Base-by-base conservation (phyloP, 2,329 filamentous ascomycete species). In the Epichloe coenophiala region DNA sequence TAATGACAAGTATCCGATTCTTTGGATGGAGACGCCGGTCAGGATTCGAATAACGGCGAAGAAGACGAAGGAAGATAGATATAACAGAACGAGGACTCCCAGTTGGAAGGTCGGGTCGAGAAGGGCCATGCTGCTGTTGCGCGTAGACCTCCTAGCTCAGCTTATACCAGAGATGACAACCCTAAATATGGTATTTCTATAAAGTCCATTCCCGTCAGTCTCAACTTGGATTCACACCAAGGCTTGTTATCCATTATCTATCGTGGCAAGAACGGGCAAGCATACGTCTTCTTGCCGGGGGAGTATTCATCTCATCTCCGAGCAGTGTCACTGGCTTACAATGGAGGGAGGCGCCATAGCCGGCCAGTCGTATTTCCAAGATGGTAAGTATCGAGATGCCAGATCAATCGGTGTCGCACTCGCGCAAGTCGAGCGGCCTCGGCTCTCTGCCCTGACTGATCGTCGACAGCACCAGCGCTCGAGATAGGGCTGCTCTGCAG, bases 1-100 rank as follows among this genome's bases (percentile, higher is more conserved):
- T 58, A 98, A 75, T 37, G 93, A 95, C 58, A 94, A 83, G 66
- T 94, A 95, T 55, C 93, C 93, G 59, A 98, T 80, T 58, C 93
- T 82, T 69, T 98, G 94, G 57, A 98, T 95, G 5, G 93, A 98
- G 51, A 98, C 75, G 54, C 93, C 93, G 37, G 91, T 97, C 55
- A 91, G 75, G 59, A 97, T 90, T 58, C 93, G 88, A 56, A 98
- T 71, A 59, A 97, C 78, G 61, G 93, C 93, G 67, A 98, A 95
- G 53, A 96, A 68, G 54, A 98, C 83, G 64, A 98, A 98, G 55
- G 91, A 89, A 55, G 82, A 85, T 43, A 98, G 78, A 71, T 97
- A 98, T 55, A 88, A 72, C 56, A 97, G 77, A 60, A 97, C 81
- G 64, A 90, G 61, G 59, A 95, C 75, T 65, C 91, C 91, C 61